Evolutionary conservation across 2,329 filamentous ascomycete genomes (phyloP), one percentile per base, ranked within the genome.

Genomic region (Hyphodiscus sp.): DNA sequence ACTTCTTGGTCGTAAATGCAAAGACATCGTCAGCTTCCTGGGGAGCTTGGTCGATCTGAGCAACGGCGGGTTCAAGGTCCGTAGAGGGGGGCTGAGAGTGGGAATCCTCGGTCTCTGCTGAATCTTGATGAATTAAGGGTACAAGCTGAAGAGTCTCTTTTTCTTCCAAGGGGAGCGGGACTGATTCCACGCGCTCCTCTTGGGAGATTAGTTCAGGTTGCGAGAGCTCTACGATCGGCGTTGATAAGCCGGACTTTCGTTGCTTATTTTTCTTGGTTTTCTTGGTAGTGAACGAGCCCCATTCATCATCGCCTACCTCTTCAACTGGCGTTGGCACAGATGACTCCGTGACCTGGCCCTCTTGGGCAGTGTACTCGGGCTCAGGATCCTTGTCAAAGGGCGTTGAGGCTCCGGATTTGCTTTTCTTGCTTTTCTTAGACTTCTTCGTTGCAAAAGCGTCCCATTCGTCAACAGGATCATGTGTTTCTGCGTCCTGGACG

Each of bases 381-480:
- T 38, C 11, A 38, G 33, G 33, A 4, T 13, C 33, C 16, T 38
- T n/a, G 49, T 59, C 53, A 11, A 53, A 47, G 23, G 59, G 55
- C 44, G 57, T 53, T 45, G 57, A 61, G 23, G 56, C 41, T 33
- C 55, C 56, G 47, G 49, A 53, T 43, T 58, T 58, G 41, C 54
- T 58, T 46, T 59, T 56, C 41, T 60, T 57, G 10, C 73, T 71
- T 54, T 50, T 56, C 49, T 56, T 54, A 13, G 51, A 47, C 50
- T 56, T 46, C 57, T 66, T 68, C 57, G 66, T 20, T 20, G 45
- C 8, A n/a, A 30, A 47, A 26, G 10, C 13, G 9, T 20, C 45
- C 45, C 18, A 50, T n/a, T 50, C 47, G 11, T 50, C 47, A 20
- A 19, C 47, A 11, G 30, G 46, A 10, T 48, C 18, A 20, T 4